Conservation (phyloP, 305 asterid genomes). For the Fraxinus velutina region DNA sequence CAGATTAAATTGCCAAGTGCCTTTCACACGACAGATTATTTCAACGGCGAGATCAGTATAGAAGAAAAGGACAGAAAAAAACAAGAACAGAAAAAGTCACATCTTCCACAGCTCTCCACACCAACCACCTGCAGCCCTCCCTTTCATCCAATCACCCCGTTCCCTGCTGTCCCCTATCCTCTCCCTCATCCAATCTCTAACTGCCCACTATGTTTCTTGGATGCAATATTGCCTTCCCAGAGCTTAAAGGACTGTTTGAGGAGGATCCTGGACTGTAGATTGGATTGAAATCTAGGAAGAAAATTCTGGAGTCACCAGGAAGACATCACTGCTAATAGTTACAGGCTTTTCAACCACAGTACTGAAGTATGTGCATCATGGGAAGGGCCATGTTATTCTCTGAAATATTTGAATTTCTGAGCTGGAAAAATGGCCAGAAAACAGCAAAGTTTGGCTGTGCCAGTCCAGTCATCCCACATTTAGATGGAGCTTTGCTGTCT, state of each 20-base stretch:
- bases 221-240: not conserved
- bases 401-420: not conserved
- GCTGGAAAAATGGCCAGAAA: not conserved
- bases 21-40: not conserved
- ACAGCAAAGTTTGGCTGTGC: not conserved
- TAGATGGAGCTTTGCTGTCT: not conserved
- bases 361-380: not conserved
- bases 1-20: not conserved
- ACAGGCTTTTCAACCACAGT: not conserved
- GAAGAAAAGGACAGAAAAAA: not conserved
- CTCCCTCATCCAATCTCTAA: not conserved
- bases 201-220: not conserved
- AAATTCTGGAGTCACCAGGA: not conserved
- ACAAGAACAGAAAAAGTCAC: not conserved
- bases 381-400: not conserved
- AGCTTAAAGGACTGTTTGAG: not conserved
- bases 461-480: not conserved
- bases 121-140: not conserved
- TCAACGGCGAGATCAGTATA: not conserved
- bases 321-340: not conserved
- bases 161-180: not conserved
- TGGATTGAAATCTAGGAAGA: not conserved
- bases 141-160: not conserved
- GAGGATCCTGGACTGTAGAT: not conserved
- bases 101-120: not conserved